Evolutionary conservation across 306 rosid genomes (phyloP).

Genomic region (Malus fusca): DNA sequence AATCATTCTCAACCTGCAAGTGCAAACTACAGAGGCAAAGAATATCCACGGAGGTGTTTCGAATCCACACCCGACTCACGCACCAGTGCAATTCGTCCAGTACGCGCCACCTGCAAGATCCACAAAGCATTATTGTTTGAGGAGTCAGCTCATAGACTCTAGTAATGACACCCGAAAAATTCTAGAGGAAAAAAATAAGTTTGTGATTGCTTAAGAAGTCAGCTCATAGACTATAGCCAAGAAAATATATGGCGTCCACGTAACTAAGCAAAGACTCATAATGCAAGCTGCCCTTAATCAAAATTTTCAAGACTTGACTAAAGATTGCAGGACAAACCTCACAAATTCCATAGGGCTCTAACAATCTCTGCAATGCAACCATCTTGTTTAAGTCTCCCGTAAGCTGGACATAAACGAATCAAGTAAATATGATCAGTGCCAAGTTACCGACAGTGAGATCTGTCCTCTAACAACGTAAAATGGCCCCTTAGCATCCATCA

Average conservation of each 20-base stretch:
- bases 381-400: slow-evolving; percentile 83
- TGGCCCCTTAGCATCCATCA: not conserved
- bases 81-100: slow-evolving; percentile 66
- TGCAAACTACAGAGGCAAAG: slow-evolving; percentile 40
- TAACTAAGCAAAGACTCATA: not conserved
- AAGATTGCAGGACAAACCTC: slow-evolving; percentile 53
- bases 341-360: slow-evolving; percentile 83
- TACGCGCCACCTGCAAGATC: slow-evolving; percentile 67
- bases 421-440: slow-evolving; percentile 15
- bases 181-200: too few species aligned
- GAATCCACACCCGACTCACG: slow-evolving; percentile 86
- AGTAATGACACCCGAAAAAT: not conserved
- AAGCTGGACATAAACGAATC: slow-evolving; percentile 37
- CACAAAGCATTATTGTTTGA: not conserved
- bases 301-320: not conserved
- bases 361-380: slow-evolving; percentile 81
- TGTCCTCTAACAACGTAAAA: not conserved
- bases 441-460: not conserved
- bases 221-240: not conserved
- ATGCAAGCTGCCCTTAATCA: not conserved
- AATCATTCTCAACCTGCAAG: not conserved
- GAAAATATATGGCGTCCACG: not conserved
- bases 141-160: too few species aligned
- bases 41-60: slow-evolving; percentile 67
- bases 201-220: not conserved